phyloP scores from a whole-genome alignment of 805 yeast genomes.

The Suhomyces sp. region DNA sequence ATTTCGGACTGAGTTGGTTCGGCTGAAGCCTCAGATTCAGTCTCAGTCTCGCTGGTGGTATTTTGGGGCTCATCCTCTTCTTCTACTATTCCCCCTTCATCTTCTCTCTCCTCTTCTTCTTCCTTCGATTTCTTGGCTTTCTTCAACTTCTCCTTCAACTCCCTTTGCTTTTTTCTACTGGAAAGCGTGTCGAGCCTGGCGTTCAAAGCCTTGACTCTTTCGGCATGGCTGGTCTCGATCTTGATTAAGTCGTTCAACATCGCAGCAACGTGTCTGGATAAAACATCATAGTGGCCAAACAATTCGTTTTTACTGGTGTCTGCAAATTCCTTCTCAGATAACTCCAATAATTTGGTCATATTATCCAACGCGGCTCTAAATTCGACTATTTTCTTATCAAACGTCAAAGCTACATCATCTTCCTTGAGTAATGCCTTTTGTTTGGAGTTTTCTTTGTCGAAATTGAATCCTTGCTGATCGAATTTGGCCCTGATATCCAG shows the following conservation, averaged over 20 bases:
- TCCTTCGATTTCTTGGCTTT: constrained; percentile 21
- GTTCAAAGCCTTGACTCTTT: constrained; percentile 26
- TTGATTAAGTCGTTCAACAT: constrained; percentile 30
- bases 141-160: constrained; percentile 31
- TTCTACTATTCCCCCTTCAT: background rate
- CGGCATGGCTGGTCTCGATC: constrained; percentile 29
- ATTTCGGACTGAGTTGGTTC: constrained; percentile 9
- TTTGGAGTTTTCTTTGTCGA: constrained; percentile 49
- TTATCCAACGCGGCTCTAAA: constrained; percentile 28
- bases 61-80: constrained; percentile 4
- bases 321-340: constrained; percentile 19
- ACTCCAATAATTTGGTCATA: constrained; percentile 22
- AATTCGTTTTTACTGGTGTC: constrained; percentile 21
- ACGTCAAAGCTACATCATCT: constrained; percentile 21
- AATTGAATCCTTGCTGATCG: constrained; percentile 47
- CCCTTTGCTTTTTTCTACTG: constrained; percentile 32
- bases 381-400: constrained; percentile 24
- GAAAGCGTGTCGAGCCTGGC: constrained; percentile 26
- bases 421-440: constrained; percentile 26
- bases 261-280: constrained; percentile 22
- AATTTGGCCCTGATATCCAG: constrained; percentile 40
- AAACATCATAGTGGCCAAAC: constrained; percentile 24
- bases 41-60: background rate
- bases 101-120: constrained; percentile 12
- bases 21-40: constrained; percentile 2